Percentiles rank a stretch among this genome's conserved stretches.
phyloP scores from a whole-genome alignment of 768 basidiomycete species.

The Stropharia rugosoannulata region DNA sequence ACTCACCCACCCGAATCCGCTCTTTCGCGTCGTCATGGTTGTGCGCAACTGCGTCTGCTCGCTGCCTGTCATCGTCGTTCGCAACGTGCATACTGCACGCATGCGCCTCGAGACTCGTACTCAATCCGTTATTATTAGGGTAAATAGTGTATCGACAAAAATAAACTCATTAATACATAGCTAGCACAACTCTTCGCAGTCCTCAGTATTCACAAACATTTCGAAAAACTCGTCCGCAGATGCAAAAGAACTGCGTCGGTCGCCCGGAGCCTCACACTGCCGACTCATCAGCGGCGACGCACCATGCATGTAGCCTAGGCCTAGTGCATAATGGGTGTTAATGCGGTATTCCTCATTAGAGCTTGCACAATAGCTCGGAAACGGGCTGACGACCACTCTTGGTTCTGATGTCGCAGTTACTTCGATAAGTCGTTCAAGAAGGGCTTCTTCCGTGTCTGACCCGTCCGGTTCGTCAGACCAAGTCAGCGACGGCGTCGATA shows the following conservation, averaged over 20 bases:
- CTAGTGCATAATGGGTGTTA: not conserved
- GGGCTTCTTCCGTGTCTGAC: not conserved
- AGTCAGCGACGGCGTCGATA: not conserved
- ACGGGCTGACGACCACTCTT: not conserved
- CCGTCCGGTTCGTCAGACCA: not conserved
- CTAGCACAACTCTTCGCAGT: slow-evolving; percentile 2
- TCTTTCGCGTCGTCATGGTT: slow-evolving; percentile 14
- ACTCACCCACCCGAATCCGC: slow-evolving; percentile 31
- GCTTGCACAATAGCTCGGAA: not conserved
- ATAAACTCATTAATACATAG: slow-evolving; percentile 1
- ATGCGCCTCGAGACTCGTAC: not conserved
- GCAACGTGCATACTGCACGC: slow-evolving; percentile 2
- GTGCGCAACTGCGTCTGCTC: not conserved
- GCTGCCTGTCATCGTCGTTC: not conserved
- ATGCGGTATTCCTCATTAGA: not conserved
- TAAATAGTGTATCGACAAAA: not conserved
- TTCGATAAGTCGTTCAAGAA: not conserved
- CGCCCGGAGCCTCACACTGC: not conserved
- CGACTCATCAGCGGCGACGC: not conserved
- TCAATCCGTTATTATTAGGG: slow-evolving; percentile 1
- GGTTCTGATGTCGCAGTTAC: not conserved
- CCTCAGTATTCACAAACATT: slow-evolving; percentile 15
- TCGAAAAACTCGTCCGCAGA: slow-evolving; percentile 11
- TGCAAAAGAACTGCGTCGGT: not conserved
- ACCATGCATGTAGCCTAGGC: not conserved